Conservation (phyloP, 2,329 filamentous ascomycete species). For the Magnaporthiopsis poae region DNA sequence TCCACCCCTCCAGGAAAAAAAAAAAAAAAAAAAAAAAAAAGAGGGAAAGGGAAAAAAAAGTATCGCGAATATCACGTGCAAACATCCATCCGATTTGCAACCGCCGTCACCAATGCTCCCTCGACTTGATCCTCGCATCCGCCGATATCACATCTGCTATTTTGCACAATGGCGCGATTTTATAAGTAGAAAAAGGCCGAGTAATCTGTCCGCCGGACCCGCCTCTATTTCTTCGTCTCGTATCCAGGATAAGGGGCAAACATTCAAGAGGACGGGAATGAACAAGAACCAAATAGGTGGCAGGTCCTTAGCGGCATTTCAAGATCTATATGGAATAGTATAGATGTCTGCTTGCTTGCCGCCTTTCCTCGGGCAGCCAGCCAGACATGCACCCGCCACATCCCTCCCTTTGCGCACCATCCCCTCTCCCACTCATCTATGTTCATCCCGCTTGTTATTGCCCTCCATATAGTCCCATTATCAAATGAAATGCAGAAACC, state of each 20-base stretch:
- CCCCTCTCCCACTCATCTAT: background rate
- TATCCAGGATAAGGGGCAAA: background rate
- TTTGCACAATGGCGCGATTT: background rate
- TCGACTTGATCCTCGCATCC: background rate
- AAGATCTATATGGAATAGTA: slow-evolving; percentile 8
- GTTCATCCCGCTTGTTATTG: background rate
- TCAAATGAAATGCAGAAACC: background rate
- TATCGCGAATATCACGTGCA: background rate
- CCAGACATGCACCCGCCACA: background rate
- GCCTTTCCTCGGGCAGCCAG: background rate
- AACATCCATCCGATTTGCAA: background rate
- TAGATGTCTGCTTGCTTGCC: background rate
- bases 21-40: background rate
- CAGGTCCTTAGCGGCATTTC: too few relatives aligned
- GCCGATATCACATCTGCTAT: background rate
- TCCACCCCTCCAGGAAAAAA: background rate
- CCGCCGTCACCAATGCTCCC: too few relatives aligned
- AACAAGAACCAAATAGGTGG: background rate
- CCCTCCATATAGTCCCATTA: background rate
- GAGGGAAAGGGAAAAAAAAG: background rate
- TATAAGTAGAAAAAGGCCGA: background rate
- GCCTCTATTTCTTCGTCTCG: background rate
- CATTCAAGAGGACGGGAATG: too few relatives aligned
- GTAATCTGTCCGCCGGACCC: background rate
- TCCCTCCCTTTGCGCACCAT: too few relatives aligned